Evolutionary conservation across 192 early-diverging fungal genomes (phyloP).

Genomic region (Gamsiella multidivaricata): DNA sequence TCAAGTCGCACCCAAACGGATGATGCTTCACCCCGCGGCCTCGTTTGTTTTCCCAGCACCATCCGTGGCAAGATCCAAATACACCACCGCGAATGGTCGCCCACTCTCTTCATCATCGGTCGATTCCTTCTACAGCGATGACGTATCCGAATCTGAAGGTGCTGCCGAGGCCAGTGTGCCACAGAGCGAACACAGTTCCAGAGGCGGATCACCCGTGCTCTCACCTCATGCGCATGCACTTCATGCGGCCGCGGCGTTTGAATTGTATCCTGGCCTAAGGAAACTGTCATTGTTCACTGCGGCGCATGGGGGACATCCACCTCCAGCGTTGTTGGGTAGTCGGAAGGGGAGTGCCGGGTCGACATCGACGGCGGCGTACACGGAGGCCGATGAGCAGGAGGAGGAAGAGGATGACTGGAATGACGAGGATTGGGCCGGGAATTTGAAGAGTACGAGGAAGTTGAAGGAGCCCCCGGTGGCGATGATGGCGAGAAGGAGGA

Average conservation of each 20-base stretch:
- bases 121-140: neutral
- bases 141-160: neutral
- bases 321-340: conserved; percentile 25
- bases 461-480: neutral
- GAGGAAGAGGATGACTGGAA: conserved; percentile 6
- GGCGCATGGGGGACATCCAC: conserved; percentile 11
- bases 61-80: neutral
- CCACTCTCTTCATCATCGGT: neutral
- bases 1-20: neutral
- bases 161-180: neutral
- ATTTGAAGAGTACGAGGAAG: conserved; percentile 18
- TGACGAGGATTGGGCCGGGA: conserved; percentile 50
- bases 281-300: conserved; percentile 51
- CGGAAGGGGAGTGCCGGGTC: conserved; percentile 39
- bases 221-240: conserved; percentile 26
- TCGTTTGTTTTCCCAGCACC: conserved; percentile 34
- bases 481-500: neutral
- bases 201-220: neutral
- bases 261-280: conserved; percentile 39
- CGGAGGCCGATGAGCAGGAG: conserved; percentile 14
- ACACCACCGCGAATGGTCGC: neutral
- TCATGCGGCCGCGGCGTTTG: conserved; percentile 31
- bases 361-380: neutral
- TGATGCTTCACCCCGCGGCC: neutral
- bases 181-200: neutral